phyloP scores from a whole-genome alignment of 768 basidiomycete genomes.

The Hemileccinum impolitum region DNA sequence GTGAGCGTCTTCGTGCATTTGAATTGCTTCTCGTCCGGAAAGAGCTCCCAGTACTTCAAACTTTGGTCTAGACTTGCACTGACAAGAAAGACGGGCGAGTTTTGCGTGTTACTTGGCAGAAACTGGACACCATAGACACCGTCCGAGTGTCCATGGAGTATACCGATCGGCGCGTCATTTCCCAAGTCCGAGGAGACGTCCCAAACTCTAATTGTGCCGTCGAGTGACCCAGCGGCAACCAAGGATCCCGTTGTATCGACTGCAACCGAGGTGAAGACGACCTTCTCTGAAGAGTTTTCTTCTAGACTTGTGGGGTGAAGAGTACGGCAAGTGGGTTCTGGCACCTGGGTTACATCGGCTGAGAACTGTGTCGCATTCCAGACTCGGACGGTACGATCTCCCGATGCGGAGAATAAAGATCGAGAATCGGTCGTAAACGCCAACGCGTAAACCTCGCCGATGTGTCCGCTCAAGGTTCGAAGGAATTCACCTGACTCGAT shows the following conservation, averaged over 20 bases:
- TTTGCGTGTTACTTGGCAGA: conserved; percentile 15
- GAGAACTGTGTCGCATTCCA: conserved; percentile 32
- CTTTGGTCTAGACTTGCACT: conserved; percentile 30
- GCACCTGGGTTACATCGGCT: conserved; percentile 13
- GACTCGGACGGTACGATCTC: conserved; percentile 34
- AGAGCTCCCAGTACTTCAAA: conserved; percentile 47
- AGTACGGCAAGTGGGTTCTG: conserved; percentile 18
- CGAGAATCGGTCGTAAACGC: conserved; percentile 34
- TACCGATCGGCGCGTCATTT: conserved; percentile 15
- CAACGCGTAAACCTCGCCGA: conserved; percentile 35
- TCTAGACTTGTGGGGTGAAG: conserved; percentile 17
- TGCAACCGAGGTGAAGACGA: conserved; percentile 30
- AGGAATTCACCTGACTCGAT: conserved; percentile 25
- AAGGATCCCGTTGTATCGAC: conserved; percentile 35
- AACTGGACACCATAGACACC: conserved; percentile 33
- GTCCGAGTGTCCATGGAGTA: conserved; percentile 28
- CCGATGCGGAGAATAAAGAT: conserved; percentile 34
- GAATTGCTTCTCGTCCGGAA: conserved; percentile 24
- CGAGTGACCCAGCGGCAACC: conserved; percentile 52
- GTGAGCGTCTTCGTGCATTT: conserved; percentile 28
- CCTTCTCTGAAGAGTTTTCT: conserved; percentile 18
- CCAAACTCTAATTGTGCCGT: conserved; percentile 52
- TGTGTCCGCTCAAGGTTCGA: conserved; percentile 31
- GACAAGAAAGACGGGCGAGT: conserved; percentile 30
- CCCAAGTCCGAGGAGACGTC: conserved; percentile 40